Conservation (phyloP, 768 basidiomycete species). For the Pleurotus giganteus region DNA sequence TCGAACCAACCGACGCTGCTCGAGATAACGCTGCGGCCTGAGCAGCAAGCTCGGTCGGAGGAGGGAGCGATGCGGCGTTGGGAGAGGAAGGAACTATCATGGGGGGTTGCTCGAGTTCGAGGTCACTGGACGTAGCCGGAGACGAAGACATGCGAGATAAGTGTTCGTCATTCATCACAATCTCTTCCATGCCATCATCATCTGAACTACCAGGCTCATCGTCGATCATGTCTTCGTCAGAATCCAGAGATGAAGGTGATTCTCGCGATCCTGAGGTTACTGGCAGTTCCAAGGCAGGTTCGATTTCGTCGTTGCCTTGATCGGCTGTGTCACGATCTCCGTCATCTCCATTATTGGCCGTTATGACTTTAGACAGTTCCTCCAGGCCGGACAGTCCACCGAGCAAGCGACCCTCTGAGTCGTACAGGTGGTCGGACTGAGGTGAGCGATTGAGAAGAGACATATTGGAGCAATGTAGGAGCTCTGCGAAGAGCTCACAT, state of each 20-base stretch:
- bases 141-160: conserved; percentile 29
- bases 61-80: conserved; percentile 25
- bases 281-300: conserved; percentile 67
- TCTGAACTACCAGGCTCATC: conserved; percentile 72
- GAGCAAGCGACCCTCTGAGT: conserved; percentile 77
- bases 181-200: conserved; percentile 82
- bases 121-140: conserved; percentile 24
- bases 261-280: conserved; percentile 52
- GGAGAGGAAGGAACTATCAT: conserved; percentile 29
- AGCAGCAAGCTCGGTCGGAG: conserved; percentile 26
- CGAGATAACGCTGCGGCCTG: conserved; percentile 24
- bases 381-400: conserved; percentile 87
- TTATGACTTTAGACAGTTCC: conserved; percentile 82
- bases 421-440: conserved; percentile 71
- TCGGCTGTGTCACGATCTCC: conserved; percentile 56
- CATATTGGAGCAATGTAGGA: conserved; percentile 98
- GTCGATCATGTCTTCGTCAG: conserved; percentile 75
- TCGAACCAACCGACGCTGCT: conserved; percentile 17
- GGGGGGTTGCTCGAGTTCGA: conserved; percentile 30
- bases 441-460: conserved; percentile 82
- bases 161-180: conserved; percentile 71
- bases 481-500: conserved; percentile 94
- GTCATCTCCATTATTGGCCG: conserved; percentile 55
- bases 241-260: conserved; percentile 54
- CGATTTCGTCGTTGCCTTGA: conserved; percentile 56